These are phyloP conservation scores for Rhodotorula sp. DNA, from an alignment of 1,284 basidiomycete species.

Conservation along the genomic window DNA sequence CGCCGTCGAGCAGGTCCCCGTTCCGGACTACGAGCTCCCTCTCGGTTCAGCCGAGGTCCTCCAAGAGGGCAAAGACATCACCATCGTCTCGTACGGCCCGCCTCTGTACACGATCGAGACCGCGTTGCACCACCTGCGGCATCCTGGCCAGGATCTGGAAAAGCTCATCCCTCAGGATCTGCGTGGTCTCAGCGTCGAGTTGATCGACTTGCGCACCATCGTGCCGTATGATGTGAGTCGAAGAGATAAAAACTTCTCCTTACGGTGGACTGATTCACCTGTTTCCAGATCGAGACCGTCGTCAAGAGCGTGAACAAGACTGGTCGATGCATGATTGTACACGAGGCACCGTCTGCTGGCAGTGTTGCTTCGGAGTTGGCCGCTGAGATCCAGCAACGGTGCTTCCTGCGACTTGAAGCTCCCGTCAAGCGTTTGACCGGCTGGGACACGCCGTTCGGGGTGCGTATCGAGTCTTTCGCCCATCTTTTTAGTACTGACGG, in stretches of 20 bases:
- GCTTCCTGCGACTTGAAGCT: conserved; percentile 80
- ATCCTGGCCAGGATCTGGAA: conserved; percentile 65
- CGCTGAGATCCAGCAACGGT: conserved; percentile 78
- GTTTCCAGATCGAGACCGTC: conserved; percentile 57
- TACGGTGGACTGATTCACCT: no score
- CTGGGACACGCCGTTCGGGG: conserved; percentile 64
- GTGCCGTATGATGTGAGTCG: conserved; percentile 74
- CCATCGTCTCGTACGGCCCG: conserved; percentile 85
- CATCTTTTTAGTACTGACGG: conserved; percentile 40
- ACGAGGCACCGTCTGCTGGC: conserved; percentile 80
- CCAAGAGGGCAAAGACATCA: conserved; percentile 71
- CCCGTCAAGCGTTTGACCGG: conserved; percentile 81
- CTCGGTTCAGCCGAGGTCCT: conserved; percentile 75
- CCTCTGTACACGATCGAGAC: conserved; percentile 86
- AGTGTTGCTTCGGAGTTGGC: conserved; percentile 84
- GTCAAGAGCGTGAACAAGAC: conserved; percentile 78
- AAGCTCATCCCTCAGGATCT: conserved; percentile 65
- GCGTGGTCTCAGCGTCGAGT: conserved; percentile 72
- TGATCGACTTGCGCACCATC: conserved; percentile 87
- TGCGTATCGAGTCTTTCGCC: conserved; percentile 54
- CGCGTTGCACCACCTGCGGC: conserved; percentile 64
- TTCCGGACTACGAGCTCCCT: conserved; percentile 80
- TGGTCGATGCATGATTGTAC: conserved; percentile 80
- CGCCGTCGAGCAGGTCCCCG: conserved; percentile 87
- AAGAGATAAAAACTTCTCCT: neutral